Conservation (phyloP, 495 filamentous ascomycete genomes). For the Penicillium bovifimosum region DNA sequence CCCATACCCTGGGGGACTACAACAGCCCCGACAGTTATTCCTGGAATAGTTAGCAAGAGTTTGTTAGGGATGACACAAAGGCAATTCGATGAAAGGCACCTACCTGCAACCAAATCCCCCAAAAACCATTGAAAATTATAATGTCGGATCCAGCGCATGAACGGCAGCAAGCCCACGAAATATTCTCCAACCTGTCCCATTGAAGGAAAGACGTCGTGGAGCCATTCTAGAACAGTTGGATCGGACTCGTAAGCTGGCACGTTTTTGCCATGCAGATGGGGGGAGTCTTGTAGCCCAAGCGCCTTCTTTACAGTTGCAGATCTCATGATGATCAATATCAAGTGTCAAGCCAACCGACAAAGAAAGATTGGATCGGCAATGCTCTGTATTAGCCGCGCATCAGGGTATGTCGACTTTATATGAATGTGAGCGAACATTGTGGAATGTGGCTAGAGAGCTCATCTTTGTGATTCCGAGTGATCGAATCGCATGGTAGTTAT, state of each 20-base stretch:
- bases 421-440: background rate
- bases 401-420: background rate
- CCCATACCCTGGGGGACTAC: conserved; percentile 96
- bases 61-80: background rate
- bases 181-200: conserved; percentile 50
- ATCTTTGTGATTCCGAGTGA: background rate
- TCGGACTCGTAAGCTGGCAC: background rate
- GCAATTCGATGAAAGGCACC: conserved; percentile 20
- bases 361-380: background rate
- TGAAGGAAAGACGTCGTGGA: conserved; percentile 37
- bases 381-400: no score
- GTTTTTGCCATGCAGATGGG: background rate
- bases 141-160: conserved; percentile 71
- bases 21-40: conserved; percentile 75
- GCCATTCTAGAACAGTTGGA: background rate
- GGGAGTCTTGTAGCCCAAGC: background rate
- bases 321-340: background rate
- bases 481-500: background rate
- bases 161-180: conserved; percentile 67
- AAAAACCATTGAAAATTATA: conserved; percentile 84
- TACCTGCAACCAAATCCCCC: conserved; percentile 83
- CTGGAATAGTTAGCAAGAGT: background rate
- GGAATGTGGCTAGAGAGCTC: conserved; percentile 3
- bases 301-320: background rate
- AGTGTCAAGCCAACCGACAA: background rate